Evolutionary conservation across 2,329 filamentous ascomycete genomes (phyloP).

Genomic region (Aspergillus terreus): DNA sequence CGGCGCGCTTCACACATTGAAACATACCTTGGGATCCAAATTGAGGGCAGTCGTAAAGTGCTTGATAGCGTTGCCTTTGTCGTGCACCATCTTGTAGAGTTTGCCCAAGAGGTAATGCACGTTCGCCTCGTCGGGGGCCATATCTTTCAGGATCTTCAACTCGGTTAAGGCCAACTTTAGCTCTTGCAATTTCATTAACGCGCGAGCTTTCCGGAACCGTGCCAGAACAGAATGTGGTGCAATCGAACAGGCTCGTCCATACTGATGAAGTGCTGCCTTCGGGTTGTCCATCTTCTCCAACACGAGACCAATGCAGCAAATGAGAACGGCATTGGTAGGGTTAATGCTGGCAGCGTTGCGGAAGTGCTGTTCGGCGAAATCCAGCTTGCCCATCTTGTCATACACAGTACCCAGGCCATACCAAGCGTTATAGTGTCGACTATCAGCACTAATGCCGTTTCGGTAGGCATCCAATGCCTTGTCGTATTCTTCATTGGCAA

Average conservation of each 20-base stretch:
- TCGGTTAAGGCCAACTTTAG: constrained; percentile 73
- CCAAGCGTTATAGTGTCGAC: constrained; percentile 96
- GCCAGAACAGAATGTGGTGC: constrained; percentile 78
- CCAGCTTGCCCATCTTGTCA: constrained; percentile 84
- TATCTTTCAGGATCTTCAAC: constrained; percentile 80
- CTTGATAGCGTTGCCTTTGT: constrained; percentile 72
- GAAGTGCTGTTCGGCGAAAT: constrained; percentile 89
- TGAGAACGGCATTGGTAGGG: constrained; percentile 85
- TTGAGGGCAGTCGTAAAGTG: constrained; percentile 95
- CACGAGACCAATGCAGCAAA: constrained; percentile 87
- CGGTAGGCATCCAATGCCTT: constrained; percentile 87
- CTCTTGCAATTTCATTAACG: constrained; percentile 70
- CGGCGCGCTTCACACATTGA: not conserved
- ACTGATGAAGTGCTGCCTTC: constrained; percentile 73
- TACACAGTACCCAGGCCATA: constrained; percentile 82
- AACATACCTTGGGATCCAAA: constrained; percentile 84
- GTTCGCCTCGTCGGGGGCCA: constrained; percentile 90
- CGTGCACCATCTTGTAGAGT: constrained; percentile 56
- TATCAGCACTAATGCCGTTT: constrained; percentile 78
- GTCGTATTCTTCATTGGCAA: constrained; percentile 95
- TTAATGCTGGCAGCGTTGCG: constrained; percentile 84
- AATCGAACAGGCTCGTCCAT: constrained; percentile 75
- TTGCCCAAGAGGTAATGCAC: constrained; percentile 88
- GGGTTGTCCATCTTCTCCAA: constrained; percentile 85
- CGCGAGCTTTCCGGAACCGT: constrained; percentile 88